These are phyloP conservation scores for Talaromyces albobiverticillius DNA, from an alignment of 2,329 filamentous ascomycete species.

Conservation along the genomic window DNA sequence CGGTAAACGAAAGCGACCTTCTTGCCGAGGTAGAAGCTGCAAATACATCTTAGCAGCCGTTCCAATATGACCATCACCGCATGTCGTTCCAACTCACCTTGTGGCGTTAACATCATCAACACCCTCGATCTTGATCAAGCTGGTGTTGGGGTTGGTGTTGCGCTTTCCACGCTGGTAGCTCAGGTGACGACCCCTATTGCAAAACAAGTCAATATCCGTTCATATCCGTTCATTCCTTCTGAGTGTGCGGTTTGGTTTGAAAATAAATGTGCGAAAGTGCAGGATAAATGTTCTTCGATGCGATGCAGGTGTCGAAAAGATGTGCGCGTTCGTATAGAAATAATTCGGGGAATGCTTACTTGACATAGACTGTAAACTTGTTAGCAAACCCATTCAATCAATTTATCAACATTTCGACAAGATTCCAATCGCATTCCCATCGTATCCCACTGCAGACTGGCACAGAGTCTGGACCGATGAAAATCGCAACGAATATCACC, in stretches of 20 bases:
- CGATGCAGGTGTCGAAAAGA: no score
- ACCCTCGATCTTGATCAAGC: conserved; percentile 98
- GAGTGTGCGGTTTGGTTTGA: neutral
- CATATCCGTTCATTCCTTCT: neutral
- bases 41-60: conserved; percentile 22
- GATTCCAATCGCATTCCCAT: neutral
- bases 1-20: conserved; percentile 99
- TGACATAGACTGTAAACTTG: conserved; percentile 71
- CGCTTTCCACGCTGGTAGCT: conserved; percentile 96
- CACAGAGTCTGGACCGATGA: no score
- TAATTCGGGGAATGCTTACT: conserved; percentile 60
- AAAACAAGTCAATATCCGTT: conserved; percentile 32
- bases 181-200: conserved; percentile 94
- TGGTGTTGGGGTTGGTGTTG: conserved; percentile 81
- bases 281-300: no score
- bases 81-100: conserved; percentile 55
- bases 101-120: conserved; percentile 87
- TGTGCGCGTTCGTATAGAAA: neutral
- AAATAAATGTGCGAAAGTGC: no score
- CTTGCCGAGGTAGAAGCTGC: conserved; percentile 94
- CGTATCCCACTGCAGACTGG: neutral
- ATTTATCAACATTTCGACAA: neutral
- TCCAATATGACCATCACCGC: conserved; percentile 24
- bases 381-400: conserved; percentile 26
- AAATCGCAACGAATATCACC: neutral